These are phyloP conservation scores for Trichoderma simmonsii DNA, from an alignment of 2,329 filamentous ascomycete species.

Conservation along the genomic window DNA sequence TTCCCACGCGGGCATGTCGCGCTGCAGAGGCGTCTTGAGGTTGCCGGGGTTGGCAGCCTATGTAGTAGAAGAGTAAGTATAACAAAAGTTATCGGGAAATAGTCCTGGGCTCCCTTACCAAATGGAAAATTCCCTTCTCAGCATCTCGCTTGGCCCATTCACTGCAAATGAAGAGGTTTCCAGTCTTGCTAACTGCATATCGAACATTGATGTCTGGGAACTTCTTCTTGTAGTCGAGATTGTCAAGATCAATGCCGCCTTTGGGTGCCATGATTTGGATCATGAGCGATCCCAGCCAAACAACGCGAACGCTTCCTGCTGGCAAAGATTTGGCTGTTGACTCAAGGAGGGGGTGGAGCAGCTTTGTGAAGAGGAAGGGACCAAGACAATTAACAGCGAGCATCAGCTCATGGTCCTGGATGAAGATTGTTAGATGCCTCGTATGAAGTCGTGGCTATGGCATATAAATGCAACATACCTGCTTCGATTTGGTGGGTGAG, in stretches of 20 bases:
- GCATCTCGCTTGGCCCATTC: constrained; percentile 17
- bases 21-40: constrained; percentile 32
- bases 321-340: constrained; percentile 31
- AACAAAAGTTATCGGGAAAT: not conserved
- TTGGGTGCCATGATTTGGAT: constrained; percentile 17
- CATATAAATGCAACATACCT: not conserved
- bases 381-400: constrained; percentile 39
- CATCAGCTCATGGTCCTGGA: constrained; percentile 31
- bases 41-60: constrained; percentile 36
- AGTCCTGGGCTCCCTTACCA: not conserved
- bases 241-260: constrained; percentile 24
- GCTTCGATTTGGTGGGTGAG: not conserved
- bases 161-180: constrained; percentile 8
- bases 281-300: constrained; percentile 22
- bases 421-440: not conserved
- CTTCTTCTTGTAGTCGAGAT: constrained; percentile 25
- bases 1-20: not conserved
- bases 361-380: constrained; percentile 36
- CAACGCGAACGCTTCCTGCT: constrained; percentile 23
- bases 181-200: constrained; percentile 15
- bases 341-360: constrained; percentile 33
- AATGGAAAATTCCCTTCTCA: constrained; percentile 20
- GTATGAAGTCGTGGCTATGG: too few relatives aligned
- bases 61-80: not conserved
- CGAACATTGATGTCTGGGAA: not conserved